These are phyloP conservation scores for Bromus sterilis DNA, from an alignment of 176 grass and related monocot genomes.

Conservation along the genomic window DNA sequence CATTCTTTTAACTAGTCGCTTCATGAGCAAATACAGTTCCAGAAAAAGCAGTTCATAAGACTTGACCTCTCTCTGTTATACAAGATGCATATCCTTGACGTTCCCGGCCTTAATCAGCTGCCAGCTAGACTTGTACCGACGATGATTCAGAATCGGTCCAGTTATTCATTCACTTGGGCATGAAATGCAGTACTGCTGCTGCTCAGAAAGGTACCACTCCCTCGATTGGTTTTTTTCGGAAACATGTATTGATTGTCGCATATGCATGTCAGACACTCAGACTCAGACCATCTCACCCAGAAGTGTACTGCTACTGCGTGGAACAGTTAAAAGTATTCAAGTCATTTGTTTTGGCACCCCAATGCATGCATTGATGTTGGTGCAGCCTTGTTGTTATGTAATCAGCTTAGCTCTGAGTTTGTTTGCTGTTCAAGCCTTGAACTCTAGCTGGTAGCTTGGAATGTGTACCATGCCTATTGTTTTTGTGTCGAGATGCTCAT, in stretches of 20 bases:
- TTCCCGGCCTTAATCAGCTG: not conserved
- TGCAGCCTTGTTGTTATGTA: slow-evolving; percentile 26
- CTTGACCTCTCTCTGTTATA: not conserved
- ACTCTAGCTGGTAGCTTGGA: slow-evolving; percentile 7
- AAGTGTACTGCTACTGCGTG: not conserved
- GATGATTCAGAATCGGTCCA: not conserved
- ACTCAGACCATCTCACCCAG: not conserved
- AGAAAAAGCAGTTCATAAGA: not conserved
- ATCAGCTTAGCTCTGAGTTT: not conserved
- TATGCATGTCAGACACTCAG: slow-evolving; percentile 29
- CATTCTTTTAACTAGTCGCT: not conserved
- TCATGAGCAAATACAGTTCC: not conserved
- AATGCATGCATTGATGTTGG: slow-evolving; percentile 33
- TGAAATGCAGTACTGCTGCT: not conserved
- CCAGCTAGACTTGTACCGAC: not conserved
- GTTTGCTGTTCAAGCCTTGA: slow-evolving; percentile 26
- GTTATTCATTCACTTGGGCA: not conserved
- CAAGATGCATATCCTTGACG: not conserved
- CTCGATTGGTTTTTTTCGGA: not conserved
- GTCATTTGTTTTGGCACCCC: slow-evolving; percentile 11
- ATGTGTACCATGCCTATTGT: slow-evolving; percentile 4
- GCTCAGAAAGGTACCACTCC: not conserved
- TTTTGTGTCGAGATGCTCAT: slow-evolving; percentile 39
- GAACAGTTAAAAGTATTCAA: slow-evolving; percentile 1
- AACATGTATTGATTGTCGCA: not conserved